phyloP scores from a whole-genome alignment of 495 filamentous ascomycete species.

The Penicillium salamii region DNA sequence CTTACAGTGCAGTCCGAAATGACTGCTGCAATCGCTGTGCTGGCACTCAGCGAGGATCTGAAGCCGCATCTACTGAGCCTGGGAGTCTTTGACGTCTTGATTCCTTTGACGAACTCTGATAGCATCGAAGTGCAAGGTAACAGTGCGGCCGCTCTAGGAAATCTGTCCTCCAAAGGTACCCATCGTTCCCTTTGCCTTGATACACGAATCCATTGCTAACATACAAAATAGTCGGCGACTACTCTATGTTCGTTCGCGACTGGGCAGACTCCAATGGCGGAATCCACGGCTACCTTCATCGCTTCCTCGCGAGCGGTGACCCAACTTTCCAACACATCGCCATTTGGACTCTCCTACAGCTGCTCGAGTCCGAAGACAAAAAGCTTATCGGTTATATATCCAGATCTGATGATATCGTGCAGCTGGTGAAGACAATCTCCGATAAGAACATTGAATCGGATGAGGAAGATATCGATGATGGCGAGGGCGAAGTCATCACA shows the following conservation, averaged over 20 bases:
- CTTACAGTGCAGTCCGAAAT: constrained; percentile 97
- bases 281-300: constrained; percentile 88
- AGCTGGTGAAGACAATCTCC: constrained; percentile 85
- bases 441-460: constrained; percentile 90
- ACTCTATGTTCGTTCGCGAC: constrained; percentile 90
- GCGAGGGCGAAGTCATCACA: constrained; percentile 91
- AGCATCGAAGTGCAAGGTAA: constrained; percentile 99
- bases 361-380: constrained; percentile 90
- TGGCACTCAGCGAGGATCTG: constrained; percentile 92
- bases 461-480: constrained; percentile 83
- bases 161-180: constrained; percentile 93
- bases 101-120: constrained; percentile 89
- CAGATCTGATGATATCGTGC: constrained; percentile 81
- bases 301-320: constrained; percentile 91
- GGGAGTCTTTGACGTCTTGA: constrained; percentile 94
- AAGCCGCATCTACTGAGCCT: constrained; percentile 88
- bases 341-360: constrained; percentile 94
- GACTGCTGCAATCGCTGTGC: constrained; percentile 97
- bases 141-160: constrained; percentile 92
- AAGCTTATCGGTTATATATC: constrained; percentile 80
- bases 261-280: constrained; percentile 92
- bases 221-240: constrained; percentile 74
- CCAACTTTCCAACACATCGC: constrained; percentile 99
- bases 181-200: not conserved
- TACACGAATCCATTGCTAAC: constrained; percentile 1